Conservation (phyloP, 371 early-diverging fungal species). For the Actinomortierella wolfii region DNA sequence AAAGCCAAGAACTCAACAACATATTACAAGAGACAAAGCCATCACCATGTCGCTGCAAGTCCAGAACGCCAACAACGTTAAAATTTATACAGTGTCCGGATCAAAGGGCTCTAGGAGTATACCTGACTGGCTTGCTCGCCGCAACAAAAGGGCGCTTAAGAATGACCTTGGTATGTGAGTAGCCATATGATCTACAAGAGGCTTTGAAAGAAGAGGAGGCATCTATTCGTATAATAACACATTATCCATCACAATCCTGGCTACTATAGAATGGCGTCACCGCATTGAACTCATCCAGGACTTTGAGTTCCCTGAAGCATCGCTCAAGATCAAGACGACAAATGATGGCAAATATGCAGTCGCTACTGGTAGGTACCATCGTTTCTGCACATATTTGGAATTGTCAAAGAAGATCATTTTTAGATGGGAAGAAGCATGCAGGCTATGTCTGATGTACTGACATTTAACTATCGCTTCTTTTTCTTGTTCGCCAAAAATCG, state of each 20-base stretch:
- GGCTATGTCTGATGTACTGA: not conserved
- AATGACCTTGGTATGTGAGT: constrained; percentile 80
- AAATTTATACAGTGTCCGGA: constrained; percentile 92
- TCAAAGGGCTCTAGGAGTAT: constrained; percentile 80
- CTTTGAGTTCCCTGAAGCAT: constrained; percentile 98
- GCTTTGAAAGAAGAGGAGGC: not conserved
- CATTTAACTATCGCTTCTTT: not conserved
- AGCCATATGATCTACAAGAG: not conserved
- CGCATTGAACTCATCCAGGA: constrained; percentile 96
- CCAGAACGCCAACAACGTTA: constrained; percentile 84
- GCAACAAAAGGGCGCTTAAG: constrained; percentile 83
- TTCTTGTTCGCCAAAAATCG: not conserved
- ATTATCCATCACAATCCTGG: not conserved
- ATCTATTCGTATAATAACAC: not conserved
- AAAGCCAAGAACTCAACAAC: too few relatives aligned
- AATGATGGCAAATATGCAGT: constrained; percentile 87
- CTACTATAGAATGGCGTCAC: constrained; percentile 77
- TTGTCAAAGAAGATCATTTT: constrained; percentile 3
- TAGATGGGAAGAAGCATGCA: constrained; percentile 1
- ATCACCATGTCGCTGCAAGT: constrained; percentile 74
- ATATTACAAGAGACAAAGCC: too few relatives aligned
- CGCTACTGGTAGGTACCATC: constrained; percentile 77
- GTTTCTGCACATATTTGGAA: not conserved
- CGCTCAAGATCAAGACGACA: constrained; percentile 82
- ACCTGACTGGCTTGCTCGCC: constrained; percentile 93